phyloP scores from a whole-genome alignment of 2,329 filamentous ascomycete species.

The Mycocentrospora acerina region DNA sequence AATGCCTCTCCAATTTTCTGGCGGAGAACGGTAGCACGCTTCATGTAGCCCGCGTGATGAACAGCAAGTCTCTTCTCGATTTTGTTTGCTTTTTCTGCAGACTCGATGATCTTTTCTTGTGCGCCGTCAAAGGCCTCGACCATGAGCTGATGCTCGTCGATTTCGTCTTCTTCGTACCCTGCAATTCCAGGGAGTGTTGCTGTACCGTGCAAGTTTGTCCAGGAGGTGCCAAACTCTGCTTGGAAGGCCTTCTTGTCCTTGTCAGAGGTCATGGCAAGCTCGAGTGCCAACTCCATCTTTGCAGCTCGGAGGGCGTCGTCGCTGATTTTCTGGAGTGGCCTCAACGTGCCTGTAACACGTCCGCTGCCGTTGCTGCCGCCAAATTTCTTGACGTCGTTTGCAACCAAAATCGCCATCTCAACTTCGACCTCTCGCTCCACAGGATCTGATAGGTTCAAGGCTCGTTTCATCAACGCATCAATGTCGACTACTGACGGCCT shows the following conservation, averaged over 20 bases:
- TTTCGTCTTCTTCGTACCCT: conserved; percentile 75
- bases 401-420: conserved; percentile 78
- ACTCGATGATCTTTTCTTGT: conserved; percentile 70
- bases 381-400: conserved; percentile 79
- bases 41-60: conserved; percentile 86
- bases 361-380: conserved; percentile 65
- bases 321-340: conserved; percentile 63
- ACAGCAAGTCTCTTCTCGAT: conserved; percentile 90
- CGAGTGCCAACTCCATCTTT: conserved; percentile 72
- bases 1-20: conserved; percentile 78
- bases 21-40: conserved; percentile 76
- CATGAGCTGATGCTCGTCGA: conserved; percentile 68
- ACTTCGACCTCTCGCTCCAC: conserved; percentile 69
- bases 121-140: conserved; percentile 72
- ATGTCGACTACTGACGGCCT: conserved; percentile 74
- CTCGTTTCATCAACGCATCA: conserved; percentile 64
- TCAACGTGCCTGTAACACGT: conserved; percentile 63
- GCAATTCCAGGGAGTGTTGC: conserved; percentile 72
- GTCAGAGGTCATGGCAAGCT: conserved; percentile 57
- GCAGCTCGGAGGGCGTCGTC: conserved; percentile 75
- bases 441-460: conserved; percentile 62
- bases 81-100: conserved; percentile 80
- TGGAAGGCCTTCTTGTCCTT: conserved; percentile 54
- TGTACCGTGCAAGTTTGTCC: conserved; percentile 51
- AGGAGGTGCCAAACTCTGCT: conserved; percentile 45